These are phyloP conservation scores for Alternaria triticimaculans DNA, from an alignment of 2,329 filamentous ascomycete genomes.

Conservation along the genomic window DNA sequence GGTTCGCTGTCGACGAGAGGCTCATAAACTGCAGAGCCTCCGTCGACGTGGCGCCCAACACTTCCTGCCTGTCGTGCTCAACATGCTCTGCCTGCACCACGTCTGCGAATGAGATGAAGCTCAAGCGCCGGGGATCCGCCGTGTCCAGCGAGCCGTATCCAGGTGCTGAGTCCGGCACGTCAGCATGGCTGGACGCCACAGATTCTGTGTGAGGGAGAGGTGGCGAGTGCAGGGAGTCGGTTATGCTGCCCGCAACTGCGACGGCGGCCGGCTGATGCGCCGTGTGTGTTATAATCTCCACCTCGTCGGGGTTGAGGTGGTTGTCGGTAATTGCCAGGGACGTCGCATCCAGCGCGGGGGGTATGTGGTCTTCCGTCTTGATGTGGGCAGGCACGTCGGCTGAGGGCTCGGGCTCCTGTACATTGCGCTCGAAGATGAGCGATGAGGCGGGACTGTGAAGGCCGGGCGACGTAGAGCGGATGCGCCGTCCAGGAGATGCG, in stretches of 20 bases:
- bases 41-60: conserved; percentile 24
- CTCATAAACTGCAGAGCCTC: conserved; percentile 75
- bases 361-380: conserved; percentile 92
- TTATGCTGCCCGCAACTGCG: conserved; percentile 58
- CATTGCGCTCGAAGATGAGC: conserved; percentile 90
- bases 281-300: conserved; percentile 89
- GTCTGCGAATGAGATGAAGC: conserved; percentile 96
- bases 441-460: conserved; percentile 79
- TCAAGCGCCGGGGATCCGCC: conserved; percentile 80
- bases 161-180: conserved; percentile 58
- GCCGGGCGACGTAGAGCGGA: conserved; percentile 74
- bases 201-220: conserved; percentile 41
- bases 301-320: conserved; percentile 82
- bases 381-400: conserved; percentile 93
- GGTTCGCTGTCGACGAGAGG: conserved; percentile 66
- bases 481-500: conserved; percentile 68
- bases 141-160: conserved; percentile 79
- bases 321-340: conserved; percentile 90
- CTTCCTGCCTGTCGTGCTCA: conserved; percentile 61
- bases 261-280: conserved; percentile 80
- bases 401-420: conserved; percentile 80
- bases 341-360: conserved; percentile 87
- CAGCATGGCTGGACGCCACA: conserved; percentile 29
- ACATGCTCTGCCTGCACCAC: conserved; percentile 87
- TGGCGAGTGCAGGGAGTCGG: conserved; percentile 45